Evolutionary conservation across 225 moss, liverwort and hornwort genomes (phyloP).

Genomic region (Rhytidiadelphus loreus): DNA sequence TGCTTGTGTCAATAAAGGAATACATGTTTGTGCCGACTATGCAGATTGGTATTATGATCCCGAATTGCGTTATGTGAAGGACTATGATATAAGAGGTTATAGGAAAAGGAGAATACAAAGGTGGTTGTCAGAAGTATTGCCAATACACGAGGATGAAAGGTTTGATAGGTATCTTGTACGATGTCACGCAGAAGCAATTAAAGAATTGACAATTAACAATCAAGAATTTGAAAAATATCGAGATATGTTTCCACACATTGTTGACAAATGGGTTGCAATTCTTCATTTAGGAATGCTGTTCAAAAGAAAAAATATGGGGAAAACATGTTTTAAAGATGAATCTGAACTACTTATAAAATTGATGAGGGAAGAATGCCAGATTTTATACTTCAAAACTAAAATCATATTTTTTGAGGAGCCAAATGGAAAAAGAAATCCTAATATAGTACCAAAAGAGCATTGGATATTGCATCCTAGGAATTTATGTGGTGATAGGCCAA

Average conservation of each 20-base stretch:
- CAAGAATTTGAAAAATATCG: constrained; percentile 3
- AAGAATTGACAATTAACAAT: not conserved
- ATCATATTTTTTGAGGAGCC: constrained; percentile 11
- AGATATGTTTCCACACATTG: constrained; percentile 3
- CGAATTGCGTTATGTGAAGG: constrained; percentile 5
- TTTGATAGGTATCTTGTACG: constrained; percentile 7
- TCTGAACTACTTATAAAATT: not conserved
- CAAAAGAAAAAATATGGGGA: constrained; percentile 17
- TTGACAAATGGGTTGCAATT: constrained; percentile 32
- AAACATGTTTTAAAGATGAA: not conserved
- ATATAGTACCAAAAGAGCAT: not conserved
- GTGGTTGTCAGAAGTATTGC: constrained; percentile 16
- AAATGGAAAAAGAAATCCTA: not conserved
- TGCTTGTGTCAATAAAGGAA: not conserved
- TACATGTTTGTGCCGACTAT: not conserved
- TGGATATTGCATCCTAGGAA: not conserved
- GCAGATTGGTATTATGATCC: constrained; percentile 3
- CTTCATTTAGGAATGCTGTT: constrained; percentile 29
- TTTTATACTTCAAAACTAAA: constrained; percentile 17
- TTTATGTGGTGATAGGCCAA: constrained; percentile 11
- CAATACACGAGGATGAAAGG: not conserved
- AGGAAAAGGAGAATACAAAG: constrained; percentile 12
- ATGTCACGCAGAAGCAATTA: not conserved
- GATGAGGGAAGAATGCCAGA: constrained; percentile 20
- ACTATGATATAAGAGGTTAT: constrained; percentile 4